A percentile compares a stretch with the other conserved stretches of the same genome.
Evolutionary conservation across 768 basidiomycete genomes (phyloP).

Genomic region (Calocera viscosa): DNA sequence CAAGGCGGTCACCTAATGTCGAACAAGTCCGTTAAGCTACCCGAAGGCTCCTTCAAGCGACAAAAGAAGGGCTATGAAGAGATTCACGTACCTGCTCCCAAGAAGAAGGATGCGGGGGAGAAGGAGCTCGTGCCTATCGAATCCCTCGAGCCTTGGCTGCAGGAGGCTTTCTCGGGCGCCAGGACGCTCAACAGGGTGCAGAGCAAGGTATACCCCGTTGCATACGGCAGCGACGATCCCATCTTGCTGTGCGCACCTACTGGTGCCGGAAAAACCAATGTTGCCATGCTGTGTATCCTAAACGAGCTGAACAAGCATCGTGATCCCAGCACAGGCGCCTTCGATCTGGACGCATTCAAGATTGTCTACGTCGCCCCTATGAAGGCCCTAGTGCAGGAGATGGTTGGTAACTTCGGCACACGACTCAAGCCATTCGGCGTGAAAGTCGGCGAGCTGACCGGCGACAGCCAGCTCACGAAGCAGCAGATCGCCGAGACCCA

Average conservation of each 20-base stretch:
- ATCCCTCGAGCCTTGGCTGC: conserved; percentile 72
- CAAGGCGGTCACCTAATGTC: conserved; percentile 97
- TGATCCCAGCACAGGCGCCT: conserved; percentile 62
- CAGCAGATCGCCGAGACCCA: conserved; percentile 93
- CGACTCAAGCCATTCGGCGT: conserved; percentile 62
- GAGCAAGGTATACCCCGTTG: conserved; percentile 82
- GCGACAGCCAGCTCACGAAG: conserved; percentile 96
- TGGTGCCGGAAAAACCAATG: conserved; percentile 99
- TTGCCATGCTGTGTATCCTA: conserved; percentile 89
- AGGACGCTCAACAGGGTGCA: conserved; percentile 80
- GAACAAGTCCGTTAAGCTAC: conserved; percentile 96
- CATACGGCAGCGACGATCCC: conserved; percentile 83
- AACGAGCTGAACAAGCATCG: conserved; percentile 81
- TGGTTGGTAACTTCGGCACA: conserved; percentile 85
- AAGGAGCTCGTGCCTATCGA: conserved; percentile 61
- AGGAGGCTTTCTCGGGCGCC: conserved; percentile 68
- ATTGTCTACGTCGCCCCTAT: conserved; percentile 96
- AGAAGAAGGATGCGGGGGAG: conserved; percentile 50
- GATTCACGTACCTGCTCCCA: conserved; percentile 90
- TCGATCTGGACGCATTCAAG: conserved; percentile 86
- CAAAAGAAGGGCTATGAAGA: conserved; percentile 95
- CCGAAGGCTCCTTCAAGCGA: conserved; percentile 95
- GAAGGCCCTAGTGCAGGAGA: conserved; percentile 98
- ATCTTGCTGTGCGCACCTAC: conserved; percentile 94
- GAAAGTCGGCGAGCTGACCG: conserved; percentile 88